A percentile compares a stretch with the other conserved stretches of the same genome.
phyloP scores from a whole-genome alignment of 352 stramenopile genomes.

The Pythium brassicae region DNA sequence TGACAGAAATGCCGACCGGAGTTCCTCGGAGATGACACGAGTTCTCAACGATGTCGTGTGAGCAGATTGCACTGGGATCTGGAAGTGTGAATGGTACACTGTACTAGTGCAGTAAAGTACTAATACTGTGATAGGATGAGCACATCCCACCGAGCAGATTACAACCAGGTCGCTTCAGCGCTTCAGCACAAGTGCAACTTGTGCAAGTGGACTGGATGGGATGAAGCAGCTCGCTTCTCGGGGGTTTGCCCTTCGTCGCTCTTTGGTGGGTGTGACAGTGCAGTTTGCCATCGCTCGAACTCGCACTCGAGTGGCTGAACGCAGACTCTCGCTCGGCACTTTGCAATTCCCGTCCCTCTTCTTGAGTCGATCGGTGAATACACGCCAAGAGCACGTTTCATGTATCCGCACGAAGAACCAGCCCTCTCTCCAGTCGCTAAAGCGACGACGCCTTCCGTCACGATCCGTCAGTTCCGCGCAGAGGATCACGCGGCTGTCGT shows the following conservation, averaged over 20 bases:
- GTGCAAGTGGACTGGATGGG: no score
- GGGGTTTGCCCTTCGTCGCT: no score
- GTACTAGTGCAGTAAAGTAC: no score
- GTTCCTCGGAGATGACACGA: no score
- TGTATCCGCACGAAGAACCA: neutral
- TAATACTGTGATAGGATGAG: neutral
- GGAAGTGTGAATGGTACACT: no score
- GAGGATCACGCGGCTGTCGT: slow-evolving; percentile 26
- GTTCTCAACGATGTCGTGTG: no score
- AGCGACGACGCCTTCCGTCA: neutral
- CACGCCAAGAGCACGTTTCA: neutral
- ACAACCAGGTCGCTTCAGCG: neutral
- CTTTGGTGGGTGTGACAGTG: no score
- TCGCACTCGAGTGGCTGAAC: no score
- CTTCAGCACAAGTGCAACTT: neutral
- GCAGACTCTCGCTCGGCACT: neutral
- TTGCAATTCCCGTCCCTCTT: neutral
- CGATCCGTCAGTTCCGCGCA: slow-evolving; percentile 27
- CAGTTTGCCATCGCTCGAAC: no score
- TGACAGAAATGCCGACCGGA: no score
- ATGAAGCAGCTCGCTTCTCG: no score
- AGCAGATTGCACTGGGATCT: no score
- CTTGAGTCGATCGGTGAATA: neutral
- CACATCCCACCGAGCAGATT: neutral
- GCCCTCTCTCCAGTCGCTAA: neutral